Base-by-base conservation (phyloP, 108 stramenopile species). In the Skeletonema marinoi region DNA sequence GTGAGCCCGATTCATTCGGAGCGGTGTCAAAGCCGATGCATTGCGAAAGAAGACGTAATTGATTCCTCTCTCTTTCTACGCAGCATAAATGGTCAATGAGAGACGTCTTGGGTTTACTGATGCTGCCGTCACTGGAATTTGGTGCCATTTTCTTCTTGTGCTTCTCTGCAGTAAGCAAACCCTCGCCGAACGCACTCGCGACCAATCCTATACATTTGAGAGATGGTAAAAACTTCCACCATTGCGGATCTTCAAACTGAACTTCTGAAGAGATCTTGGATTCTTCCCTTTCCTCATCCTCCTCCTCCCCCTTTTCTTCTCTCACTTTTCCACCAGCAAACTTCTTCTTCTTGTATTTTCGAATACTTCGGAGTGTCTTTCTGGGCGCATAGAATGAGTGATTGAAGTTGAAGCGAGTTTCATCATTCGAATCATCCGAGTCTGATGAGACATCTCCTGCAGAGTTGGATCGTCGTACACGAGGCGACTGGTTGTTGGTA, bases 191-290 rank as follows among this genome's bases (percentile, higher is more conserved):
- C 8, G 95, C 58, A 16, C 91, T 74, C 44, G 89, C 86, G 6
- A 88, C 89, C 21, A 97, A 73, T 5, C 97, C 97, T 51, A 97
- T 90, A 54, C 91, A 93, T 78, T 97, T 97, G 54, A 97, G 77
- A 11, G 88, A 87, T 9, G 95, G 94, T 12, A 97, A 69, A 73
- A 85, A 87, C 56, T 93, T 84, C 93, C 93, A 96, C 95, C 95
- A 97, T 9, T 74, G 46, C 1, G 97, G 95, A 67, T 97, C 95
- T 75, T 97, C 97, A 61, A 97, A 97, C 73, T 93, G 90, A 73
- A 96, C 92, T 63, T 96, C 90, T 39, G 50, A 19, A 19, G 50
- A 25, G n/a, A 56, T 29, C 25, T 56, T 56, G 41, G 21, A 36
- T 17, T 60, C 46, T 13, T 70, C 73, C n/a, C 65, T 54, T n/a